Conservation (phyloP, 495 filamentous ascomycete species). For the Extremus antarcticus region DNA sequence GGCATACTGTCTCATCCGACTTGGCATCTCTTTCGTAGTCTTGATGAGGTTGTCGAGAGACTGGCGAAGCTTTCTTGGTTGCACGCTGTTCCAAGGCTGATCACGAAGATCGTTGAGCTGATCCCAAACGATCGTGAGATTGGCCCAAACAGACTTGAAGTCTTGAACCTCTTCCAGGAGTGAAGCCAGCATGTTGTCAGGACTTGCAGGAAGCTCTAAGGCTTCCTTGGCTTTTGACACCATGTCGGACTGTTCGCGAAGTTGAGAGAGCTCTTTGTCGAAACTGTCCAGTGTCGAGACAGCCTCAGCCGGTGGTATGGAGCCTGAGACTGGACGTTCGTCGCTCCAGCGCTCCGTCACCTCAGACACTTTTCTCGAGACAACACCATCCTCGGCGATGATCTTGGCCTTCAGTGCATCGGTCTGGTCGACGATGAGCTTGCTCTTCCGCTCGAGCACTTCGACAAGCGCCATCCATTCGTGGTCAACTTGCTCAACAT, state of each 20-base stretch:
- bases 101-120: slow-evolving; percentile 89
- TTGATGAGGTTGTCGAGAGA: slow-evolving; percentile 85
- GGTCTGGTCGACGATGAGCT: slow-evolving; percentile 89
- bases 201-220: slow-evolving; percentile 69
- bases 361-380: slow-evolving; percentile 74
- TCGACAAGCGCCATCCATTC: slow-evolving; percentile 90
- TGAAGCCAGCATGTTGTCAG: slow-evolving; percentile 63
- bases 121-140: slow-evolving; percentile 91
- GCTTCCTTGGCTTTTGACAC: slow-evolving; percentile 94
- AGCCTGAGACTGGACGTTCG: slow-evolving; percentile 92
- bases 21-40: slow-evolving; percentile 99
- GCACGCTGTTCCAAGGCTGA: slow-evolving; percentile 80
- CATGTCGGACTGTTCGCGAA: slow-evolving; percentile 83
- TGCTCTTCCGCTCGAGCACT: slow-evolving; percentile 74
- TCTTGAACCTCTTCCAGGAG: slow-evolving; percentile 96
- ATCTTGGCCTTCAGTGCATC: slow-evolving; percentile 96
- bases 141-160: slow-evolving; percentile 96
- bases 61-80: slow-evolving; percentile 79
- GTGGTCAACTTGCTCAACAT: slow-evolving; percentile 84
- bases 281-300: slow-evolving; percentile 69
- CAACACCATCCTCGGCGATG: slow-evolving; percentile 79
- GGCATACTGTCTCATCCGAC: slow-evolving; percentile 96
- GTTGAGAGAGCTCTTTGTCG: slow-evolving; percentile 64
- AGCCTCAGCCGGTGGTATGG: slow-evolving; percentile 76
- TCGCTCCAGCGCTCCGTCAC: slow-evolving; percentile 80